These are phyloP conservation scores for Sporopachydermia quercuum DNA, from an alignment of 805 yeast species.

Conservation along the genomic window DNA sequence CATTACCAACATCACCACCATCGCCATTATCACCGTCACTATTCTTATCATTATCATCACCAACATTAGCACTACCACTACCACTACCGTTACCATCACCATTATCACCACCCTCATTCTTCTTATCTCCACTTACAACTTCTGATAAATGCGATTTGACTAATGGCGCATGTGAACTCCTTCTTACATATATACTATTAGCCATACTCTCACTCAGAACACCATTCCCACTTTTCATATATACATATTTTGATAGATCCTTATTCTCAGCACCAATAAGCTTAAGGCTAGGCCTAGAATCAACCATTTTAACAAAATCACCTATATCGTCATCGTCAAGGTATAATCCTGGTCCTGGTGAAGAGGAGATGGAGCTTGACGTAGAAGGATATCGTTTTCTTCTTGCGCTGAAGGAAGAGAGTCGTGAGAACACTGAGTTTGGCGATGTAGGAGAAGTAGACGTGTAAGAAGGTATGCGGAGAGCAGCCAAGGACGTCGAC, in stretches of 20 bases:
- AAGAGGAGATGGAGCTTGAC: conserved; percentile 15
- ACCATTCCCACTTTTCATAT: conserved; percentile 37
- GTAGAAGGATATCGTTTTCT: conserved; percentile 15
- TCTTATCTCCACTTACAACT: background rate
- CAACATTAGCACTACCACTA: background rate
- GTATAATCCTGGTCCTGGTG: conserved; percentile 28
- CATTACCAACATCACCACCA: background rate
- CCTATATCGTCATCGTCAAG: conserved; percentile 42
- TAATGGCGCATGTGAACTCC: conserved; percentile 8
- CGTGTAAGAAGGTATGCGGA: background rate
- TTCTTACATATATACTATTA: conserved; percentile 27
- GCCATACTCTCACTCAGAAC: conserved; percentile 39
- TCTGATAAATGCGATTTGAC: background rate
- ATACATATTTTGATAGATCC: conserved; percentile 31
- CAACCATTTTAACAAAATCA: conserved; percentile 59
- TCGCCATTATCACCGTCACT: background rate
- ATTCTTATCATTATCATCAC: background rate
- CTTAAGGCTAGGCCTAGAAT: conserved; percentile 41
- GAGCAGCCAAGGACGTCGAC: conserved; percentile 3
- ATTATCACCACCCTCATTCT: background rate
- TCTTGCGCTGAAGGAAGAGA: conserved; percentile 16
- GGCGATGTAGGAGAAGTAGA: conserved; percentile 2
- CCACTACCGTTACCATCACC: background rate
- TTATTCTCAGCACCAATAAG: conserved; percentile 10
- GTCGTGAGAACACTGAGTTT: conserved; percentile 7